phyloP scores from a whole-genome alignment of 1,139 yeast genomes.

The Komagataea norvegica region DNA sequence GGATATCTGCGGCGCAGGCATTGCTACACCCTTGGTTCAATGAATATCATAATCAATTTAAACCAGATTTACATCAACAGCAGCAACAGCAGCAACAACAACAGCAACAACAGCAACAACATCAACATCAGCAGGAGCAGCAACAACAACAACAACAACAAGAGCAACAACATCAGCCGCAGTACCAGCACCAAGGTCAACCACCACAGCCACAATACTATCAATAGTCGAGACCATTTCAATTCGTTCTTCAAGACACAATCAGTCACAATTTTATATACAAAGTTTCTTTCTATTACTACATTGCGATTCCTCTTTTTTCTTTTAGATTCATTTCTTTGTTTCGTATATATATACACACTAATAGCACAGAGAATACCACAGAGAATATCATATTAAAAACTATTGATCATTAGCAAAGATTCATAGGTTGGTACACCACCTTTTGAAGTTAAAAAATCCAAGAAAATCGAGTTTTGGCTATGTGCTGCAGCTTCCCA shows the following conservation, averaged over 20 bases:
- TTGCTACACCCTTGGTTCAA: conserved; percentile 95
- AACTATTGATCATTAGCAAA: conserved; percentile 11
- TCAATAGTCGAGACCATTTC: too few relatives aligned
- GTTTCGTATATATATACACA: too few relatives aligned
- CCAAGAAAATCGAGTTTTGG: conserved; percentile 7
- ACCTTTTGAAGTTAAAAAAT: conserved; percentile 16
- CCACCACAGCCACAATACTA: conserved; percentile 20
- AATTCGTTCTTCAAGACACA: too few relatives aligned
- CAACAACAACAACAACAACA: conserved; percentile 3
- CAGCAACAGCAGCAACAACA: conserved; percentile 6
- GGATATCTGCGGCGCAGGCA: conserved; percentile 89
- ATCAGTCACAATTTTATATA: too few relatives aligned
- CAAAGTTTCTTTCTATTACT: too few relatives aligned
- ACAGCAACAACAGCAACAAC: conserved; percentile 7
- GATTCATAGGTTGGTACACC: conserved; percentile 20
- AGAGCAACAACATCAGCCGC: conserved; percentile 3
- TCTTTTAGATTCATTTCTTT: too few relatives aligned
- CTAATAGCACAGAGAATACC: too few relatives aligned
- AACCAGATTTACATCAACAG: conserved; percentile 5
- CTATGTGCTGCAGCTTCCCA: conserved; percentile 18
- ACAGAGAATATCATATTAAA: background rate
- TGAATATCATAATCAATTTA: conserved; percentile 42
- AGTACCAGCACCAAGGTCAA: conserved; percentile 15
- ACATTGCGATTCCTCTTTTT: too few relatives aligned
- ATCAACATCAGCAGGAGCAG: conserved; percentile 4